These are phyloP conservation scores for Dryadomyces quercus-mongolicae DNA, from an alignment of 2,329 filamentous ascomycete genomes.

Conservation along the genomic window DNA sequence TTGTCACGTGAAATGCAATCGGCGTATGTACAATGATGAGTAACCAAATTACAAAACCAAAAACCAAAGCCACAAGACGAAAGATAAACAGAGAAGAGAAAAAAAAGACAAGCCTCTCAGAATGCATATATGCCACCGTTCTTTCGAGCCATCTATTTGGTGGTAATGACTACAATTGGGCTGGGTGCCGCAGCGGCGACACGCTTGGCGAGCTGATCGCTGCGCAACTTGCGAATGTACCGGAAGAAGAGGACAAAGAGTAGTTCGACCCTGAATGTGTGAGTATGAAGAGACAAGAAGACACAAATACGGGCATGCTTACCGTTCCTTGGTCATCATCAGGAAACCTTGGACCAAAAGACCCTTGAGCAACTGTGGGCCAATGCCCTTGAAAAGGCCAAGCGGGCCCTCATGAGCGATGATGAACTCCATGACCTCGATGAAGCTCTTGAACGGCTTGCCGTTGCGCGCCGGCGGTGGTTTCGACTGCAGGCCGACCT, in stretches of 20 bases:
- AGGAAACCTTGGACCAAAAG: constrained; percentile 86
- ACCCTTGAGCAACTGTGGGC: constrained; percentile 85
- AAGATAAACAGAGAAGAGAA: background rate
- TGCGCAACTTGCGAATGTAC: constrained; percentile 60
- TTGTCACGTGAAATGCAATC: background rate
- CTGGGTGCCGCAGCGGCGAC: constrained; percentile 51
- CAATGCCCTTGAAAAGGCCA: constrained; percentile 94
- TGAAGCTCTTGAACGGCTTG: constrained; percentile 85
- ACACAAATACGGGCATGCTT: constrained; percentile 16
- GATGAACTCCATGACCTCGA: constrained; percentile 93
- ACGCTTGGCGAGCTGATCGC: constrained; percentile 56
- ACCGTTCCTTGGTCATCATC: constrained; percentile 99
- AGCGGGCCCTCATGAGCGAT: constrained; percentile 71
- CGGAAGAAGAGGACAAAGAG: constrained; percentile 77
- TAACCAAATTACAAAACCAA: background rate
- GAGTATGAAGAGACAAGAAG: constrained; percentile 4
- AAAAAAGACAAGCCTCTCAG: background rate
- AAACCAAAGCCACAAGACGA: background rate
- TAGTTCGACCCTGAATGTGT: constrained; percentile 59
- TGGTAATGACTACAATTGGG: constrained; percentile 16
- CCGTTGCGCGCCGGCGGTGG: constrained; percentile 74
- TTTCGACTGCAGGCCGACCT: constrained; percentile 89
- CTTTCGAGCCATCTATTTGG: constrained; percentile 16
- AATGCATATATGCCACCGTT: background rate
- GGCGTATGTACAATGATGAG: background rate